These are phyloP conservation scores for Phyllosticta paracitricarpa DNA, from an alignment of 2,329 filamentous ascomycete genomes.

Conservation along the genomic window DNA sequence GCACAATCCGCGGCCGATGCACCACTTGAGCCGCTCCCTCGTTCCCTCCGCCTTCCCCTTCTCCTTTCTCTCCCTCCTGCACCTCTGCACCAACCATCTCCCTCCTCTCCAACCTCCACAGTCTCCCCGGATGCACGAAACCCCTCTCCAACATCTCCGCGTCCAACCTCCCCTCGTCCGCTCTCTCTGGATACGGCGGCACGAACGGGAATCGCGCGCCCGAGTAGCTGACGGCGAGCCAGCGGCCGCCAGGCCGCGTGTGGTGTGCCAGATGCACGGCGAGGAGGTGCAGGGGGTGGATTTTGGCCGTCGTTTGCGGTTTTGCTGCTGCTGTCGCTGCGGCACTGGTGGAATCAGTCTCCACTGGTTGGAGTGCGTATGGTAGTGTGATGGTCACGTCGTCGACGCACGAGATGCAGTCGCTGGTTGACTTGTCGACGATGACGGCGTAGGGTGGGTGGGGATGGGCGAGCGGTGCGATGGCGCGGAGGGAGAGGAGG, in stretches of 20 bases:
- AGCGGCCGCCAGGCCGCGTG: conserved; percentile 26
- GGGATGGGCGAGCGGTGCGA: conserved; percentile 15
- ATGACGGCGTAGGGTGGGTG: conserved; percentile 22
- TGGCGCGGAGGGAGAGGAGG: conserved; percentile 25
- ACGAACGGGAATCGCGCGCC: conserved; percentile 31
- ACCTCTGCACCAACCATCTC: conserved; percentile 20
- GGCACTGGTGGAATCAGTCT: not conserved
- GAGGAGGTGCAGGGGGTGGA: conserved; percentile 30
- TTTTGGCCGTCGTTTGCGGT: not conserved
- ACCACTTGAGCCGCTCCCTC: conserved; percentile 12
- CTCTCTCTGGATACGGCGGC: conserved; percentile 12
- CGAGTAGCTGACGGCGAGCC: conserved; percentile 32
- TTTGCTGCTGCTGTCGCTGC: not conserved
- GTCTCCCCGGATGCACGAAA: conserved; percentile 26
- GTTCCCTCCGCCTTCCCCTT: not conserved
- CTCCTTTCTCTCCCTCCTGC: conserved; percentile 13
- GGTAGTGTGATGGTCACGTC: conserved; percentile 23
- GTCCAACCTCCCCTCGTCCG: conserved; percentile 4
- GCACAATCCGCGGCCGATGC: conserved; percentile 26
- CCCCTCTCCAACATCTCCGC: conserved; percentile 18
- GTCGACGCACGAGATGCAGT: conserved; percentile 27
- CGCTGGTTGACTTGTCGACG: conserved; percentile 30
- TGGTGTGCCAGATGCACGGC: conserved; percentile 31
- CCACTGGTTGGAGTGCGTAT: conserved; percentile 16
- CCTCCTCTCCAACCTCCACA: conserved; percentile 29